Percentiles rank a stretch among this genome's conserved stretches.
Conservation (phyloP, 2,329 filamentous ascomycete genomes). For the Claviceps citrina region DNA sequence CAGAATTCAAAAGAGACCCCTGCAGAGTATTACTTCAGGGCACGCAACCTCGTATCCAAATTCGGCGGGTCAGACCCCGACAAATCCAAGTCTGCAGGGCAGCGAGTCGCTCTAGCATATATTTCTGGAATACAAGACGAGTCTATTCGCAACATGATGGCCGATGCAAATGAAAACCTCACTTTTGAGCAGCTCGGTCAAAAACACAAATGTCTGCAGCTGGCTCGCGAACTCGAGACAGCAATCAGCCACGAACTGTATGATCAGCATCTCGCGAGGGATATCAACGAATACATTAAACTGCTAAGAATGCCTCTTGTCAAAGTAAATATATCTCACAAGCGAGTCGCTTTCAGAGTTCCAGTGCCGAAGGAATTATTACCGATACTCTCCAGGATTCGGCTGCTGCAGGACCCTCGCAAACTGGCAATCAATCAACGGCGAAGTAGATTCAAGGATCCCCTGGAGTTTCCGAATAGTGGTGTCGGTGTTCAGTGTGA, state of each 20-base stretch:
- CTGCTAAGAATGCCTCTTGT: slow-evolving; percentile 28
- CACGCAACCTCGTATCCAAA: slow-evolving; percentile 16
- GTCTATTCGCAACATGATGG: slow-evolving; percentile 29
- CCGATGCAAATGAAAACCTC: slow-evolving; percentile 7
- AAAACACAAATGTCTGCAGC: slow-evolving; percentile 39
- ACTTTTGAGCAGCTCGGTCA: slow-evolving; percentile 28
- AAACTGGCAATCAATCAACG: slow-evolving; percentile 34
- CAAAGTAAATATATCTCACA: slow-evolving; percentile 5
- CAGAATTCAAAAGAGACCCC: slow-evolving; percentile 39
- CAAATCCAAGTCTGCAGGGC: slow-evolving; percentile 1
- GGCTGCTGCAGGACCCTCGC: slow-evolving; percentile 33
- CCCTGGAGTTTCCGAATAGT: slow-evolving; percentile 61
- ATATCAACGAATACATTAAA: slow-evolving; percentile 33
- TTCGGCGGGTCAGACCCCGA: slow-evolving; percentile 22
- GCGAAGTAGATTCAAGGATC: slow-evolving; percentile 38
- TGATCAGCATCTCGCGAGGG: slow-evolving; percentile 16
- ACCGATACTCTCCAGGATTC: slow-evolving; percentile 27
- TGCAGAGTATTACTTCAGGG: slow-evolving; percentile 31
- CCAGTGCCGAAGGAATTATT: slow-evolving; percentile 20
- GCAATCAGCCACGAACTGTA: slow-evolving; percentile 36
- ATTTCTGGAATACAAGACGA: slow-evolving; percentile 35
- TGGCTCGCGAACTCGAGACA: slow-evolving; percentile 39
- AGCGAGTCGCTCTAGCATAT: slow-evolving; percentile 28
- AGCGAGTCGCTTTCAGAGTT: slow-evolving; percentile 16
- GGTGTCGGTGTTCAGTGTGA: slow-evolving; percentile 77